Base-by-base conservation (phyloP, 192 early-diverging fungal species). In the Ramicandelaber brevisporus region DNA sequence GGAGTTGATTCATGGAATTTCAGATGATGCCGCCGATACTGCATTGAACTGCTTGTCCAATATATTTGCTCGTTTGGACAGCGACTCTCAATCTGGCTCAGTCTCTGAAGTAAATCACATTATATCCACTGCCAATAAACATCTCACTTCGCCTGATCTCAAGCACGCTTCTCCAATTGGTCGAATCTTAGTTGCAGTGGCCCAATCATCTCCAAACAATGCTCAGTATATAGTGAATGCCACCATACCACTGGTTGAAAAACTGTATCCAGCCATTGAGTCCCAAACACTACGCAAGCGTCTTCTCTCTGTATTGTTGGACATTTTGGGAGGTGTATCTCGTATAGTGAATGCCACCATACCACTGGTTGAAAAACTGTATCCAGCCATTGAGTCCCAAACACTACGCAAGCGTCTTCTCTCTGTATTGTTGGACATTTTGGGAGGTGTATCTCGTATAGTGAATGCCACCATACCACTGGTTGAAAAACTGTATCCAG, bases 1-100 rank as follows among this genome's bases (percentile, higher is more conserved):
- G 21, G 65, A 77, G 47, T 65, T 86, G 10, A 62, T 79, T 33
- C 70, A 82, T 57, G 58, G 76, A 1, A 59, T 70, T 29, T 71
- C 80, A 36, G 65, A 68, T 5, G 43, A 57, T 5, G 55, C 76
- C 5, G 67, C 73, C 35, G 46, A 57, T 1, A 59, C 69, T 2
- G 79, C 81, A 0, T 46, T 88, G 15, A 50, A 50, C 8, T 48
- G 84, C 6, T 58, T 79, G 1, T 52, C 66, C 16, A 57, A 74
- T 3, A 43, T 92, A 11, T 73, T 67, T 12, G 43, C 54, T 17
- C 36, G 31, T 3, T 50, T 70, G 4, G 40, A 43, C 21, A 52
- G 42, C 20, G 31, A 44, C 14, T 48, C 48, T 0, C 60, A 48
- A 3, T 30, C 54, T 2, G 44, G 48, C 5, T 50, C 37, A 9